These are phyloP conservation scores for Cucurbita maxima DNA, from an alignment of 306 rosid genomes.

Conservation along the genomic window DNA sequence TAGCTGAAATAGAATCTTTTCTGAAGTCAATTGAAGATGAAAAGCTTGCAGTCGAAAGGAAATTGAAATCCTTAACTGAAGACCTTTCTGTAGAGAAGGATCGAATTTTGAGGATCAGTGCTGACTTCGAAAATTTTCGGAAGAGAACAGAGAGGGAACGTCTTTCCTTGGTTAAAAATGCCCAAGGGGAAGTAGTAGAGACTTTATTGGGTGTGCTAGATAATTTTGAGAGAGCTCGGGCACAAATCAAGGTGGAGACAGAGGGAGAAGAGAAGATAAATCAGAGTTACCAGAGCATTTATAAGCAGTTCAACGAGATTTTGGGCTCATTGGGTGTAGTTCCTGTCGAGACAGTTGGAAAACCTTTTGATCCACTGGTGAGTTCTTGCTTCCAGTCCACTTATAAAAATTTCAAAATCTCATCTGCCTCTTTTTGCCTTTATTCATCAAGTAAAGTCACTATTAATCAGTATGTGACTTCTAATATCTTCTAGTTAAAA, in stretches of 20 bases:
- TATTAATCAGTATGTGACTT: neutral
- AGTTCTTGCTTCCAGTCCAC: conserved; percentile 19
- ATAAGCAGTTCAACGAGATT: conserved; percentile 71
- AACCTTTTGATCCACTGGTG: conserved; percentile 87
- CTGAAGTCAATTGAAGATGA: conserved; percentile 63
- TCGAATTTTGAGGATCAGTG: conserved; percentile 79
- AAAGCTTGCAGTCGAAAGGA: conserved; percentile 36
- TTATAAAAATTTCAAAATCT: neutral
- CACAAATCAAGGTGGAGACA: conserved; percentile 77
- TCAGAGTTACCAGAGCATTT: conserved; percentile 87
- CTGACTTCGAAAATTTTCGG: conserved; percentile 91
- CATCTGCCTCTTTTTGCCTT: neutral
- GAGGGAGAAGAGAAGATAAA: conserved; percentile 84
- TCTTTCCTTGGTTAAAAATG: conserved; percentile 62
- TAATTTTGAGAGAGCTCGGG: conserved; percentile 91
- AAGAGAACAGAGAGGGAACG: conserved; percentile 94
- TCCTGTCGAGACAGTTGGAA: conserved; percentile 71
- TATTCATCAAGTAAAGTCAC: neutral
- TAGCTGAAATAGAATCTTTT: conserved; percentile 53
- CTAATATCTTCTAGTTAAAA: neutral
- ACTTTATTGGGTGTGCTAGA: conserved; percentile 63
- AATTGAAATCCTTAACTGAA: conserved; percentile 38
- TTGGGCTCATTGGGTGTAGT: conserved; percentile 65
- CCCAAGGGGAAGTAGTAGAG: conserved; percentile 89
- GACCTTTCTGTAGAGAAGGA: conserved; percentile 47